Base-by-base conservation (phyloP, 1,284 basidiomycete species). In the Anthracocystis panici-leucophaei region DNA sequence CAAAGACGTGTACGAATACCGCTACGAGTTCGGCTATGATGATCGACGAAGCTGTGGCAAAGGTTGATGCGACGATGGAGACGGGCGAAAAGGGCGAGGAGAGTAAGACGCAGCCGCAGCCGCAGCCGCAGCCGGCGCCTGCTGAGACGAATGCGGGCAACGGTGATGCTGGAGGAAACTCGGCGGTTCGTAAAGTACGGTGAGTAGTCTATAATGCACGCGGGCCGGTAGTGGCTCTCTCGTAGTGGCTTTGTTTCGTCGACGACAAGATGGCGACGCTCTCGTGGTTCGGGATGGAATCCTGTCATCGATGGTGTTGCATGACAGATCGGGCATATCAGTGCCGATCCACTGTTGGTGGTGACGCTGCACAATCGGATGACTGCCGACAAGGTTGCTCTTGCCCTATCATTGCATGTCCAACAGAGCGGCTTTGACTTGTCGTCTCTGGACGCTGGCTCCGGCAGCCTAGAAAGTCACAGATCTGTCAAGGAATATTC, bases 151-250 rank as follows among this genome's bases (percentile, higher is more conserved):
- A 42, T 2, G 27, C 45, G 10, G 45, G 41, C n/a, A 10, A 35
- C 57, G 4, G 48, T 8, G 57, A 61, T 25, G 40, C 27, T 12
- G 49, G 44, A 21, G 18, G 38, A 51, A 61, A 35, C 41, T 48
- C 67, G 46, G 57, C 67, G 16, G 68, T 71, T 41, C 54, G 68
- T 7, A 71, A 65, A 57, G 51, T 71, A 8, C 68, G 68, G 68
- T 71, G 45, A 71, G 68, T 70, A 27, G n/a, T 27, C 27, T 3
- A 20, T 3, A 11, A 6, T 6, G 23, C 5, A 9, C 33, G 33
- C 29, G 10, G 25, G 38, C 33, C 16, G 16, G 29, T 10, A 11
- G 14, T 23, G 9, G 58, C 16, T 49, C 6, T 25, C 11, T 25
- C 23, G 25, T 29, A 18, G 52, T 11, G 41, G 53, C 27, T 23